phyloP scores from a whole-genome alignment of 805 yeast genomes.

The Komagataella kurtzmanii region DNA sequence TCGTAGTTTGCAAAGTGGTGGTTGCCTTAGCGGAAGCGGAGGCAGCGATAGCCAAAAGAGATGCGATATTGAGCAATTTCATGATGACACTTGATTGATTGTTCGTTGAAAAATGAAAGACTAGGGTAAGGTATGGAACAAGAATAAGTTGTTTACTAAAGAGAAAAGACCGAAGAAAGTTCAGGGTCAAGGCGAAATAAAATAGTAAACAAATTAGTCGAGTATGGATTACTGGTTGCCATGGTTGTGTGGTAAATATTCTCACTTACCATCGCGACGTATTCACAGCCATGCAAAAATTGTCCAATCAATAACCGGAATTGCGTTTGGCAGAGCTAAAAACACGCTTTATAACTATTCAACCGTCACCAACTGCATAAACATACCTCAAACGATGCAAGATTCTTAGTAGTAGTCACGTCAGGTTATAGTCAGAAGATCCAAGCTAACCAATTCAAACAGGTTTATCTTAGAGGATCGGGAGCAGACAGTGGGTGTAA shows the following conservation, averaged over 20 bases:
- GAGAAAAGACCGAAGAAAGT: not conserved
- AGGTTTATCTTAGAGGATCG: not conserved
- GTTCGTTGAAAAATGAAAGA: not conserved
- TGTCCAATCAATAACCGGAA: not conserved
- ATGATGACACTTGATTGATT: not conserved
- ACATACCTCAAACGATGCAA: not conserved
- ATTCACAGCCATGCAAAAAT: not conserved
- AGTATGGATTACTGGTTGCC: not conserved
- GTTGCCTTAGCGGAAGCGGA: not conserved
- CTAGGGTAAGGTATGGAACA: not conserved
- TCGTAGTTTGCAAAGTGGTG: conserved; percentile 11
- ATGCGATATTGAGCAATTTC: not conserved
- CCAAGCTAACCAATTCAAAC: not conserved
- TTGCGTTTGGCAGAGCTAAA: not conserved
- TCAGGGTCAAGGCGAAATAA: not conserved
- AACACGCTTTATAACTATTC: not conserved
- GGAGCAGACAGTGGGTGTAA: not conserved
- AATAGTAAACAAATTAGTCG: not conserved
- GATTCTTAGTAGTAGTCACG: not conserved
- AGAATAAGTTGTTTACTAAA: not conserved
- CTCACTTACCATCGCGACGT: not conserved
- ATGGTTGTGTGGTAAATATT: not conserved
- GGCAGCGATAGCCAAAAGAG: not conserved
- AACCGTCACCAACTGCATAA: not conserved
- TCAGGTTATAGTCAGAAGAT: not conserved